Percentiles rank a stretch among this genome's conserved stretches.
phyloP scores from a whole-genome alignment of 495 filamentous ascomycete species.

The Lophiotrema nucula region DNA sequence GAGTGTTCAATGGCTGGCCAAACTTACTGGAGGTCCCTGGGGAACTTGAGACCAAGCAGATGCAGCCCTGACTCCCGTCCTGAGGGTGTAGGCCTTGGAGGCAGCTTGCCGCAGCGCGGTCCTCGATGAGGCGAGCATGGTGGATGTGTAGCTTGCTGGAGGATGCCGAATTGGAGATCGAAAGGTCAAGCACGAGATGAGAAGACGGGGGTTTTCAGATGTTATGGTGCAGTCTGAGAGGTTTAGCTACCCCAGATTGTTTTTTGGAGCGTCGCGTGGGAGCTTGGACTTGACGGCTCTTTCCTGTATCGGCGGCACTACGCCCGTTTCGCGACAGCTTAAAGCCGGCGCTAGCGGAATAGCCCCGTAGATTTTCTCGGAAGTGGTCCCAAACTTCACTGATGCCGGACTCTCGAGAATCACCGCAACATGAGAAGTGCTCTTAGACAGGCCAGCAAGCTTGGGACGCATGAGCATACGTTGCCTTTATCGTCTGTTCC shows the following conservation, averaged over 20 bases:
- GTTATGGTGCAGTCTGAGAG: background rate
- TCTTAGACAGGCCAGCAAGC: conserved; percentile 21
- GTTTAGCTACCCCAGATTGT: conserved; percentile 4
- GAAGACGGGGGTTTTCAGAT: background rate
- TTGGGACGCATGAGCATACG: background rate
- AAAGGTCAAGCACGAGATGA: background rate
- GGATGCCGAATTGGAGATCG: background rate
- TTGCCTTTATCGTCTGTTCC: conserved; percentile 14
- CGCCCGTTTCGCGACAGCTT: no score
- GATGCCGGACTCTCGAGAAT: no score
- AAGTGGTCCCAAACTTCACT: background rate
- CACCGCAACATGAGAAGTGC: conserved; percentile 17
- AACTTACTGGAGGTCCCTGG: conserved; percentile 87
- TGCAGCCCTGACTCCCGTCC: conserved; percentile 61
- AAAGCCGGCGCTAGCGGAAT: background rate
- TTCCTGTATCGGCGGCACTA: no score
- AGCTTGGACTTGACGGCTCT: conserved; percentile 1
- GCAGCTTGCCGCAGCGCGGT: conserved; percentile 56
- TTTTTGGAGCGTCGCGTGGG: conserved; percentile 6
- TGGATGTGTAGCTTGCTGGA: background rate
- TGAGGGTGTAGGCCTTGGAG: conserved; percentile 42
- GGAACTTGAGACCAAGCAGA: conserved; percentile 88
- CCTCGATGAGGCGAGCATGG: conserved; percentile 44
- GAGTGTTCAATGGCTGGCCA: background rate
- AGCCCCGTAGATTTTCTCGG: background rate